These are phyloP conservation scores for Ogataea haglerorum DNA, from an alignment of 805 yeast genomes.

Conservation along the genomic window DNA sequence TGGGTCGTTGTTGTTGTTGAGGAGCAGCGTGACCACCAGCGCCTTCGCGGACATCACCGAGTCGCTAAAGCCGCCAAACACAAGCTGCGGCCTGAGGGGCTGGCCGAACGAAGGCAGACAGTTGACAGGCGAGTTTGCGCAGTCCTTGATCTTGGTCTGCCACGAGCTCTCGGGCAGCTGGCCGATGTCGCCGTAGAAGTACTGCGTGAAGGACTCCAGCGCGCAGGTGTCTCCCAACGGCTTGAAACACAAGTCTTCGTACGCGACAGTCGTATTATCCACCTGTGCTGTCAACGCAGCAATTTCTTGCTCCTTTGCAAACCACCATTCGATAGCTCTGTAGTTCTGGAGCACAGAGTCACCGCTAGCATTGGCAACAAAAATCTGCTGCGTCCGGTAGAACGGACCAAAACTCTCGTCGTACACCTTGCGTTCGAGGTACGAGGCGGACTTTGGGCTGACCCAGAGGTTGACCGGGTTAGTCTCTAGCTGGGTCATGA, in stretches of 20 bases:
- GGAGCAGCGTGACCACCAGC: slow-evolving; percentile 68
- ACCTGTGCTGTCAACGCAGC: slow-evolving; percentile 27
- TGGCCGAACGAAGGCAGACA: slow-evolving; percentile 91
- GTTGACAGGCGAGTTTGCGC: slow-evolving; percentile 79
- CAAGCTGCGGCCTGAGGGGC: slow-evolving; percentile 68
- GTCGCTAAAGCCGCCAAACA: slow-evolving; percentile 57
- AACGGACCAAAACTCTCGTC: slow-evolving; percentile 89
- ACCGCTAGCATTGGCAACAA: slow-evolving; percentile 65
- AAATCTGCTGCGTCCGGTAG: slow-evolving; percentile 82
- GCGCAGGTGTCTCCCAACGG: slow-evolving; percentile 81
- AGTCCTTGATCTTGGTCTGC: slow-evolving; percentile 50
- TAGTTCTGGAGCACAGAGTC: slow-evolving; percentile 59
- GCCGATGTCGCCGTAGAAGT: slow-evolving; percentile 63
- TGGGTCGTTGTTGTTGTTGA: slow-evolving; percentile 51
- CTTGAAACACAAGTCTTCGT: slow-evolving; percentile 74
- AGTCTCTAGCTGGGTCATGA: slow-evolving; percentile 58
- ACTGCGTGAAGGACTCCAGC: slow-evolving; percentile 84
- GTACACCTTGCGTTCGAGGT: slow-evolving; percentile 60
- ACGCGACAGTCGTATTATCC: slow-evolving; percentile 25
- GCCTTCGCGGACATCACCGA: slow-evolving; percentile 64
- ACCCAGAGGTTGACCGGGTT: slow-evolving; percentile 91
- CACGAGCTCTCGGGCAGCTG: slow-evolving; percentile 52
- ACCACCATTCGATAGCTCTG: slow-evolving; percentile 83
- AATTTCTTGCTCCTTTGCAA: slow-evolving; percentile 64
- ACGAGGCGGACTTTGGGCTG: slow-evolving; percentile 68